phyloP scores from a whole-genome alignment of 2,329 filamentous ascomycete species.

The Diaporthe velutina region DNA sequence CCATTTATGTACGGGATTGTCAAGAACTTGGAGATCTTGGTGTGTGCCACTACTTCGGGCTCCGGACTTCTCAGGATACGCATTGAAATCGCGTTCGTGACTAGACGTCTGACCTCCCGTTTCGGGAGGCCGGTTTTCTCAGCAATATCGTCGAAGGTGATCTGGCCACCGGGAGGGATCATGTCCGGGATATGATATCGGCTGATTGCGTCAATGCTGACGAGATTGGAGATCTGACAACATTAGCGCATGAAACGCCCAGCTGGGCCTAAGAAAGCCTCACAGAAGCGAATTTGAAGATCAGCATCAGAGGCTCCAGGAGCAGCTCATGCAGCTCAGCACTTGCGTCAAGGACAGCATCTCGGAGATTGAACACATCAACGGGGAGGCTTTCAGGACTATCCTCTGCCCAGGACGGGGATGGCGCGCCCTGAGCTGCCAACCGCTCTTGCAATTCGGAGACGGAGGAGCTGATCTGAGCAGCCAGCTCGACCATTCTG shows the following conservation, averaged over 20 bases:
- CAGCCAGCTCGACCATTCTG: slow-evolving; percentile 13
- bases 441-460: background rate
- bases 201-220: slow-evolving; percentile 14
- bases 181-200: slow-evolving; percentile 3
- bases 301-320: slow-evolving; percentile 9
- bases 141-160: background rate
- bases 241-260: background rate
- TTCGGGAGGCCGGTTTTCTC: background rate
- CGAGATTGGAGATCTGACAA: background rate
- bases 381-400: background rate
- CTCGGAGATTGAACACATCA: background rate
- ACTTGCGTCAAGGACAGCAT: slow-evolving; percentile 10
- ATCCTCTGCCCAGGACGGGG: slow-evolving; percentile 6
- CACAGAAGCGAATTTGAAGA: slow-evolving; percentile 14
- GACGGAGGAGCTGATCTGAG: slow-evolving; percentile 6
- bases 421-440: background rate
- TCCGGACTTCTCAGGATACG: background rate
- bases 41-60: slow-evolving; percentile 1
- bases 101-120: background rate
- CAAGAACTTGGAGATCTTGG: slow-evolving; percentile 15
- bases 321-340: slow-evolving; percentile 18
- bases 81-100: background rate
- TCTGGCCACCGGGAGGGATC: slow-evolving; percentile 3
- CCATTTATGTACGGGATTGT: background rate
- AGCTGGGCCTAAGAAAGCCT: background rate